Percentiles rank a stretch among this genome's conserved stretches.
Evolutionary conservation across 345 rosid species (phyloP).

Genomic region (Euphorbia lathyris): DNA sequence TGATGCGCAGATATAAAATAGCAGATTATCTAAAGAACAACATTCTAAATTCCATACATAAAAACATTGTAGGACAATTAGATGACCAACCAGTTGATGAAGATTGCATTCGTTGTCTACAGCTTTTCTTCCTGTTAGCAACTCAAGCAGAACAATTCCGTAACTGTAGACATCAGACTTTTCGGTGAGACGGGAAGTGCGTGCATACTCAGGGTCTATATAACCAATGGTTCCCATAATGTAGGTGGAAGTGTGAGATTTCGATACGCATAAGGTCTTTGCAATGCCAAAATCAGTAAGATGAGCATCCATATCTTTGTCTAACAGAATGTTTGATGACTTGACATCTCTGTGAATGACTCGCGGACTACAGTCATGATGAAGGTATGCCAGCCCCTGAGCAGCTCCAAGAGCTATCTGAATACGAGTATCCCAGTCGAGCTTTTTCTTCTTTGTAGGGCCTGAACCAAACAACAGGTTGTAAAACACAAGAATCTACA

Average conservation of each 20-base stretch:
- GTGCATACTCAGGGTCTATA: constrained; percentile 96
- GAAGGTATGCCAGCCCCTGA: constrained; percentile 86
- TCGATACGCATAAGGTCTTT: constrained; percentile 69
- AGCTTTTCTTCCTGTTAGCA: constrained; percentile 84
- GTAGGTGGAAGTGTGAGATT: constrained; percentile 77
- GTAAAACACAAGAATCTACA: background rate
- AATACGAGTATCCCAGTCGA: constrained; percentile 81
- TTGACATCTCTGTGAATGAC: constrained; percentile 95
- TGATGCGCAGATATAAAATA: constrained; percentile 14
- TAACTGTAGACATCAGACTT: constrained; percentile 95
- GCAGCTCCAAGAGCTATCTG: constrained; percentile 89
- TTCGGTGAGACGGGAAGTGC: constrained; percentile 89
- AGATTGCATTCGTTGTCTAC: constrained; percentile 91
- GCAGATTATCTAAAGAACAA: background rate
- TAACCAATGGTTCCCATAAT: constrained; percentile 97
- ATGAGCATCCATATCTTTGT: constrained; percentile 85
- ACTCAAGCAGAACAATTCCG: constrained; percentile 84
- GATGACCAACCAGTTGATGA: constrained; percentile 75
- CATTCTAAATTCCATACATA: background rate
- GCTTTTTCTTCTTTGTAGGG: constrained; percentile 68
- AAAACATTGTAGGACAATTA: background rate
- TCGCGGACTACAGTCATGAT: constrained; percentile 93
- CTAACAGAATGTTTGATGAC: constrained; percentile 83
- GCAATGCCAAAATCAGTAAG: constrained; percentile 99
- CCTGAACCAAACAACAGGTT: constrained; percentile 35